Percentiles rank a stretch among this genome's conserved stretches.
Evolutionary conservation across 768 basidiomycete species (phyloP).

Genomic region (Lentinula boryana): DNA sequence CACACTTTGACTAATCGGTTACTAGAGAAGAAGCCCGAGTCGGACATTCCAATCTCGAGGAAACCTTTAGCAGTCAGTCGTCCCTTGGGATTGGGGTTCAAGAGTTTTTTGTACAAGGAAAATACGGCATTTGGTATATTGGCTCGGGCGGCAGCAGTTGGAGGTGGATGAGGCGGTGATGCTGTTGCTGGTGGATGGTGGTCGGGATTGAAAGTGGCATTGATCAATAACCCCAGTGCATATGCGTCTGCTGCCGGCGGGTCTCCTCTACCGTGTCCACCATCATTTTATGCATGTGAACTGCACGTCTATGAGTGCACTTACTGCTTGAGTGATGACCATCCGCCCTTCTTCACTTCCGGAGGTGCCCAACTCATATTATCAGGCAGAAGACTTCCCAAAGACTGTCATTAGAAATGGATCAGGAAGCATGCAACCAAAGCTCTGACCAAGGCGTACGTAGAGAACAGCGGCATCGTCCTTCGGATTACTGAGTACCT

Average conservation of each 20-base stretch:
- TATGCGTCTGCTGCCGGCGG: conserved; percentile 79
- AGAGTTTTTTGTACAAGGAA: conserved; percentile 75
- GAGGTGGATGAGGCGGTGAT: conserved; percentile 73
- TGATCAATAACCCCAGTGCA: conserved; percentile 80
- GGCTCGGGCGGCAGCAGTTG: conserved; percentile 70
- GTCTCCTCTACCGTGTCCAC: conserved; percentile 27
- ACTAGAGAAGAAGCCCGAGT: conserved; percentile 75
- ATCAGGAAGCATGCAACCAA: conserved; percentile 11
- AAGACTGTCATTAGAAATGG: conserved; percentile 38
- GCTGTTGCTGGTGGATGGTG: conserved; percentile 64
- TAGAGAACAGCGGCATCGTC: conserved; percentile 77
- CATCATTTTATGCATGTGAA: not conserved
- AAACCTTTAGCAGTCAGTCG: conserved; percentile 74
- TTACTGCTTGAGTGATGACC: conserved; percentile 80
- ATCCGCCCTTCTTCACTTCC: conserved; percentile 86
- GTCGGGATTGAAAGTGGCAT: conserved; percentile 82
- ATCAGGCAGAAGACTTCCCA: conserved; percentile 60
- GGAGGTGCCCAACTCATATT: conserved; percentile 63
- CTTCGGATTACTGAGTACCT: conserved; percentile 77
- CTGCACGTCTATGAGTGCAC: conserved; percentile 12
- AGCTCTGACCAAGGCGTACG: conserved; percentile 38
- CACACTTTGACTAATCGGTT: conserved; percentile 87
- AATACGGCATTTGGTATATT: conserved; percentile 72
- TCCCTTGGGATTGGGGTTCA: conserved; percentile 83
- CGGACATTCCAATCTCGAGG: conserved; percentile 73